Evolutionary conservation across 2,329 filamentous ascomycete species (phyloP), one percentile per base, ranked within the genome.

Genomic region (Fusarium zealandicum): DNA sequence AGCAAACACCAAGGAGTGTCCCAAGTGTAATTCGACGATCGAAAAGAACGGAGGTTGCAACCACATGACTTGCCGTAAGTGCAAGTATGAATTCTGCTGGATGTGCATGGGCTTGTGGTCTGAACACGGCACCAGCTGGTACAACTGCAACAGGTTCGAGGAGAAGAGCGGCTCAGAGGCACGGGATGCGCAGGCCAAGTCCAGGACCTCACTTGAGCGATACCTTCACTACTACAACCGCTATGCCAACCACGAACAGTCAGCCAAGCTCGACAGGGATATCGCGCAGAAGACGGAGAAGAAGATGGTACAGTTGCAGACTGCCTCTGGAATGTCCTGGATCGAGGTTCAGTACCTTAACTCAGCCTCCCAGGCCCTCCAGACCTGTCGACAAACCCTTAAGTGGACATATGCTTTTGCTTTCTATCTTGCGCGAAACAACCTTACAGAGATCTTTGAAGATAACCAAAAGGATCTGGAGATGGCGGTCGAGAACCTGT

Each of bases 91-190:
- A 70, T 97, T 99, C 70, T 99, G 95, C 77, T 99, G 95, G 95
- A 98, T 99, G 90, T 99, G 95, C 70, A 99, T 99, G 95, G 95
- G 95, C 0, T 80, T 96, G 1, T 99, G 95, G 95, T 96, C 92
- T 1, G 95, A 99, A 75, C 95, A 99, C 72, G 95, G 95, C 59
- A 99, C 93, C 4, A 96, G 92, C 76, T 99, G 95, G 95, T 99
- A 99, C 80, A 99, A 96, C 75, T 99, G 95, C 82, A 99, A 96
- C 72, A 84, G 95, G 8, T 99, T 89, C 68, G 95, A 99, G 71
- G 95, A 98, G 77, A 97, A 95, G 81, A 96, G 91, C 62, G 95
- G 95, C 2, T 82, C 86, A 0, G 93, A 97, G 51, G 95, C 95
- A 5, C 84, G 95, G 30, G 92, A 96, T 72, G 92, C 92, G 1